Conservation (phyloP, 768 basidiomycete species). For the Boletus fagicola region DNA sequence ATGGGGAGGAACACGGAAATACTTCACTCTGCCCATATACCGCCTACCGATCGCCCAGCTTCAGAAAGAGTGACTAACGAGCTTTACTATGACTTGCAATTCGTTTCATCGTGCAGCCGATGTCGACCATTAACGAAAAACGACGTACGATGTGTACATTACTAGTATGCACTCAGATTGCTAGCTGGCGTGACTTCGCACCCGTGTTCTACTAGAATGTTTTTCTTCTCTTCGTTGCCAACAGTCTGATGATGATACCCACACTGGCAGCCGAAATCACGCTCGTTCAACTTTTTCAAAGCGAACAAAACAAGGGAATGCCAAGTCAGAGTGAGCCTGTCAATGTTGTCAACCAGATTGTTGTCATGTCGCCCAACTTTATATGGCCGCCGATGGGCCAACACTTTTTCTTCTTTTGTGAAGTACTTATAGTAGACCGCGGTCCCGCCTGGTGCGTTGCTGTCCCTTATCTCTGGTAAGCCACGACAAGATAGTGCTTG, state of each 20-base stretch:
- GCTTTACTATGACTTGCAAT: not conserved
- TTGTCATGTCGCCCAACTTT: constrained; percentile 20
- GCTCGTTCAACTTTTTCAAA: no score
- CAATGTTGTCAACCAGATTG: constrained; percentile 13
- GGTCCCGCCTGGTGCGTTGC: not conserved
- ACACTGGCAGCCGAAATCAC: not conserved
- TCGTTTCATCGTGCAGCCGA: not conserved
- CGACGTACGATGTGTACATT: not conserved
- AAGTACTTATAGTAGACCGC: not conserved
- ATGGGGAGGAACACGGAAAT: constrained; percentile 76
- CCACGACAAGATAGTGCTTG: constrained; percentile 2
- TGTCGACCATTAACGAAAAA: not conserved
- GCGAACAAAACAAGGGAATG: not conserved
- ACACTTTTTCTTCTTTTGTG: not conserved
- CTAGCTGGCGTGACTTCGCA: not conserved
- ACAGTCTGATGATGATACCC: not conserved
- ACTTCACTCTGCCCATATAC: constrained; percentile 77
- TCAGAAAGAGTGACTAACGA: constrained; percentile 18
- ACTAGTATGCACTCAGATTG: no score
- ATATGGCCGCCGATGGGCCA: not conserved
- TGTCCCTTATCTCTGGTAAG: not conserved
- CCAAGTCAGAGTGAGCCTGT: not conserved
- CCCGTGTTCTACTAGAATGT: not conserved
- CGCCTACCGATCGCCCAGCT: constrained; percentile 54
- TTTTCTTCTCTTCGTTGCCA: not conserved